Conservation (phyloP, 2,329 filamentous ascomycete genomes). For the Chrysosporium keratinophilum region DNA sequence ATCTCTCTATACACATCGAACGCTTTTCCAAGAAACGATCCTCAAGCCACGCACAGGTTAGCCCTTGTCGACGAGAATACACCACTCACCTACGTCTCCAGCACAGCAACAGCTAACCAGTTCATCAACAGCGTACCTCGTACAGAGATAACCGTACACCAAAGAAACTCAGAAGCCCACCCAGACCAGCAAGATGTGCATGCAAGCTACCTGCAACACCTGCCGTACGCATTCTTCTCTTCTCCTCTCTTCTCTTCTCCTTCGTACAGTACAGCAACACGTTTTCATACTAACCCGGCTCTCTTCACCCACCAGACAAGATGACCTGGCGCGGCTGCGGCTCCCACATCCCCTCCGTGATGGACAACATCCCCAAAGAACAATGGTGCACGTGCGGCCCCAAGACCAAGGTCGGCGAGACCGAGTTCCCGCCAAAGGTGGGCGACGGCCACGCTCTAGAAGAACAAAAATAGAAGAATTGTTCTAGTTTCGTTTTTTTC, state of each 20-base stretch:
- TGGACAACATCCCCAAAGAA: constrained; percentile 41
- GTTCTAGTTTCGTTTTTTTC: neutral
- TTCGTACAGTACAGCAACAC: neutral
- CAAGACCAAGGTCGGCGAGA: constrained; percentile 42
- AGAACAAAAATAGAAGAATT: constrained; percentile 1
- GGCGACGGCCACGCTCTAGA: constrained; percentile 18
- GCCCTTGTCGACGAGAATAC: too few relatives aligned
- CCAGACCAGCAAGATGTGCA: constrained; percentile 16
- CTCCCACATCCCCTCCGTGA: constrained; percentile 42
- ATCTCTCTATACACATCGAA: too few relatives aligned
- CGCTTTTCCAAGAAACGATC: too few relatives aligned
- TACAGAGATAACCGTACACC: too few relatives aligned
- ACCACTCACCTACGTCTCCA: too few relatives aligned
- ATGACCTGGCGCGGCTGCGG: constrained; percentile 47
- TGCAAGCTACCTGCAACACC: constrained; percentile 11
- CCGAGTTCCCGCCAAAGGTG: constrained; percentile 46
- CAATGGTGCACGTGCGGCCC: constrained; percentile 49
- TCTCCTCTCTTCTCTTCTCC: neutral
- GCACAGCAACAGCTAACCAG: too few relatives aligned
- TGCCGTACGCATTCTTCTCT: constrained; percentile 11
- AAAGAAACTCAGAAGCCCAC: neutral
- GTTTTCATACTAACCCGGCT: neutral
- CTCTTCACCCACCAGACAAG: constrained; percentile 33
- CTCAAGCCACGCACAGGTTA: too few relatives aligned
- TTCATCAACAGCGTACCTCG: too few relatives aligned